Base-by-base conservation (phyloP, 2,329 filamentous ascomycete genomes). In the Grosmannia penicillata region DNA sequence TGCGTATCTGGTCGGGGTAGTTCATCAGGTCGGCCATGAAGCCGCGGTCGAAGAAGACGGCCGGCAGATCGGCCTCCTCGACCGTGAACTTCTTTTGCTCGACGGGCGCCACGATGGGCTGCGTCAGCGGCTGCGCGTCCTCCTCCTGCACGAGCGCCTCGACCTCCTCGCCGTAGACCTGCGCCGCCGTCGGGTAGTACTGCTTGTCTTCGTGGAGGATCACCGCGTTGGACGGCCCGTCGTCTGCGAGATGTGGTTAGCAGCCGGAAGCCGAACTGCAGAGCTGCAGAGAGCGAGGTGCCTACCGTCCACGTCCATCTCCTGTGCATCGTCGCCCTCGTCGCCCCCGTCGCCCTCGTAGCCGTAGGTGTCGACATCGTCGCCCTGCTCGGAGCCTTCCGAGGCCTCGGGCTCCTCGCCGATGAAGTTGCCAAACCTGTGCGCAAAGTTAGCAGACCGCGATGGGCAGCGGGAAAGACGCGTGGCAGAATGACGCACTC, bases 131-230 rank as follows among this genome's bases (percentile, higher is more conserved):
- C 57, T 98, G 91, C 43, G 87, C 82, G 65, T 98, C 91, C 62
- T 96, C 91, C 59, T 98, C 91, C 54, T 96, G 83, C 27, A 98
- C 89, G 58, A 94, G 64, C 2, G 89, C 91, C 62, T 98, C 91
- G 51, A 98, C 91, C 60, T 91, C 87, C 50, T 78, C 72, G 37
- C 91, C 91, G 56, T 96, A 98, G 30, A 94, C 78, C 58, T 98
- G 91, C 54, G 89, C 79, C 40, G 91, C 91, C n/a, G 87, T 94
- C 23, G 91, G 91, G 56, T 98, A 98, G 60, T 98, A 98, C 57
- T 96, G 91, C 60, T 98, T 98, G 63, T 98, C 91, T 67, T 98
- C 91, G 62, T 98, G 91, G 33, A 98, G 72, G 41, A 98, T 73
- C n/a, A 98, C 86, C 37, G 91, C 89, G 58, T 96, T 98, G 6